These are phyloP conservation scores for Populus tomentosa DNA, from an alignment of 441 rosid genomes.

Conservation along the genomic window DNA sequence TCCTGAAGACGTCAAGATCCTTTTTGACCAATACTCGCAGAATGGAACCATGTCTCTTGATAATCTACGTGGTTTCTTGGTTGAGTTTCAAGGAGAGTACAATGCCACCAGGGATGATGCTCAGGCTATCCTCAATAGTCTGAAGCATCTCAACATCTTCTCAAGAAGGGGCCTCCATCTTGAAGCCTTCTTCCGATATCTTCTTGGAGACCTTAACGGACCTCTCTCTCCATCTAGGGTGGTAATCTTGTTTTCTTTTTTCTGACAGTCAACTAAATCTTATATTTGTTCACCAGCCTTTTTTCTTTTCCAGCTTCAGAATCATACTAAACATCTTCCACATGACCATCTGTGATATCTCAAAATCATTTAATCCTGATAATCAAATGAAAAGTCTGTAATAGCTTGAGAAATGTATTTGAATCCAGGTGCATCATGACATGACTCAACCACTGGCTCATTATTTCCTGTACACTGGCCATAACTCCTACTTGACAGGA, in stretches of 20 bases:
- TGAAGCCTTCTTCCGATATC: slow-evolving; percentile 63
- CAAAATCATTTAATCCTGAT: background rate
- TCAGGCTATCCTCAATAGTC: slow-evolving; percentile 47
- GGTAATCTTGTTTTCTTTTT: slow-evolving; percentile 23
- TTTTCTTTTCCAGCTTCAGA: background rate
- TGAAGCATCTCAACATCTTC: slow-evolving; percentile 59
- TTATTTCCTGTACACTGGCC: slow-evolving; percentile 81
- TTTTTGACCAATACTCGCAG: slow-evolving; percentile 42
- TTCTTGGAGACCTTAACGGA: slow-evolving; percentile 55
- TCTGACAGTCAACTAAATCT: background rate
- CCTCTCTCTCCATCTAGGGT: slow-evolving; percentile 28
- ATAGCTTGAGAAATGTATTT: background rate
- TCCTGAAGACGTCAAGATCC: slow-evolving; percentile 42
- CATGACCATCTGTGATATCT: background rate
- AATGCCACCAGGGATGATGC: slow-evolving; percentile 47
- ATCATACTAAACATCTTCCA: background rate
- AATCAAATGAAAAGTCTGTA: background rate
- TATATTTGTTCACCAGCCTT: background rate
- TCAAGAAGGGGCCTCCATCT: slow-evolving; percentile 53
- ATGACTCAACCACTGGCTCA: slow-evolving; percentile 77
- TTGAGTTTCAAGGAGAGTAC: slow-evolving; percentile 42
- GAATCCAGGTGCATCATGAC: slow-evolving; percentile 59
- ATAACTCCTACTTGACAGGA: slow-evolving; percentile 84
- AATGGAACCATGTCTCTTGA: slow-evolving; percentile 46
- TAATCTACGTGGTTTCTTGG: slow-evolving; percentile 46